Conservation (phyloP, 345 rosid genomes). For the Psidium guajava region DNA sequence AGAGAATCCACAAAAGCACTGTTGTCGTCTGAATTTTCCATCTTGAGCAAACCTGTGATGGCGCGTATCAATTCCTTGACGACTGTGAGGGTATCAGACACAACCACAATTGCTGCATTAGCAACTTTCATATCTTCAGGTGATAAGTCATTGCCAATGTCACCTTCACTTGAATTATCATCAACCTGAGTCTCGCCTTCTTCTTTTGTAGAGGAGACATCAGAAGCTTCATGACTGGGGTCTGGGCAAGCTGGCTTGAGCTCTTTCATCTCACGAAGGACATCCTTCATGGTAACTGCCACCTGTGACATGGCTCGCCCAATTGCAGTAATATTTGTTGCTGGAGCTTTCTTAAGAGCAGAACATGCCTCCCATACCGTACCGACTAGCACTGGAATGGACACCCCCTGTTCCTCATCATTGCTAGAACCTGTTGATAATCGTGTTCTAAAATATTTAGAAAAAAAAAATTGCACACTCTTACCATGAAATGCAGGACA, state of each 20-base stretch:
- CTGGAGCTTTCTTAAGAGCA: conserved; percentile 69
- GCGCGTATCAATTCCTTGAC: conserved; percentile 73
- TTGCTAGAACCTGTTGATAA: conserved; percentile 33
- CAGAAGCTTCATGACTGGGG: conserved; percentile 19
- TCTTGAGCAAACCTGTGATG: conserved; percentile 59
- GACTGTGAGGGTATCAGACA: conserved; percentile 39
- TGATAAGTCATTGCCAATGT: conserved; percentile 64
- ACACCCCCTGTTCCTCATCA: conserved; percentile 24
- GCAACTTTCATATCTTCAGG: conserved; percentile 86
- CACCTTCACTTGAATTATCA: conserved; percentile 26
- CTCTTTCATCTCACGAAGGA: conserved; percentile 91
- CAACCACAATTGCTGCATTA: conserved; percentile 38
- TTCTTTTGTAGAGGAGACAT: conserved; percentile 7
- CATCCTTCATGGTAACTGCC: conserved; percentile 87
- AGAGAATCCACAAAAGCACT: conserved; percentile 47
- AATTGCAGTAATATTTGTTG: conserved; percentile 62
- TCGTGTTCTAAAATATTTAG: not conserved
- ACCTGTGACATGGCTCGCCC: conserved; percentile 81
- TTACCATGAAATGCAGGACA: not conserved
- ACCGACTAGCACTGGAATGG: conserved; percentile 61
- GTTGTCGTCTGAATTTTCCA: conserved; percentile 40
- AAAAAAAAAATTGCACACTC: not conserved
- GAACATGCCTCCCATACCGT: conserved; percentile 86
- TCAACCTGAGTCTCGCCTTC: conserved; percentile 8
- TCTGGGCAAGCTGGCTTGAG: conserved; percentile 49